These are phyloP conservation scores for Candida nitratophila DNA, from an alignment of 805 yeast genomes.

Conservation along the genomic window DNA sequence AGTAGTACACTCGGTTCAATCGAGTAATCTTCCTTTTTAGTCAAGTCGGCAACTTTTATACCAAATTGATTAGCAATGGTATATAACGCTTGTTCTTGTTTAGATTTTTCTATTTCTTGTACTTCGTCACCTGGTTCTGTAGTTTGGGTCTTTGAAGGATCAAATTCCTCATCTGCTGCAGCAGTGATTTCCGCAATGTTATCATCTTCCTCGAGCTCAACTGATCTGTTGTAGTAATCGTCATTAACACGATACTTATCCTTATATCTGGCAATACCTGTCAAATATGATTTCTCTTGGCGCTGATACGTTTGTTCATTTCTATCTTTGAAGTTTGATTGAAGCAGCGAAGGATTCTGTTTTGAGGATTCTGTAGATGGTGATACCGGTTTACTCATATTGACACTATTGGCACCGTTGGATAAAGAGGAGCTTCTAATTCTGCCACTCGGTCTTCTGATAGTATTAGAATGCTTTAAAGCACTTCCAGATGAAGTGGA, in stretches of 20 bases:
- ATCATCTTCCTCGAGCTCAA: slow-evolving; percentile 26
- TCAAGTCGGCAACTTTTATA: slow-evolving; percentile 21
- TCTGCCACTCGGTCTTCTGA: background rate
- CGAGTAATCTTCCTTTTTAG: slow-evolving; percentile 27
- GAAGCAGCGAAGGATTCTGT: slow-evolving; percentile 23
- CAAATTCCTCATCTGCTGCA: slow-evolving; percentile 19
- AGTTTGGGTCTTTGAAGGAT: slow-evolving; percentile 11
- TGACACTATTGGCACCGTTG: background rate
- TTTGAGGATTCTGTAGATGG: background rate
- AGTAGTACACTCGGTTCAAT: slow-evolving; percentile 27
- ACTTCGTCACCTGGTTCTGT: slow-evolving; percentile 1
- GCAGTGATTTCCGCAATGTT: slow-evolving; percentile 25
- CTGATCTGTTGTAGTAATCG: slow-evolving; percentile 49
- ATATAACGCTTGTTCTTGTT: slow-evolving; percentile 23
- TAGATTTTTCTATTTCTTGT: slow-evolving; percentile 10
- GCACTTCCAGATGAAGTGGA: background rate
- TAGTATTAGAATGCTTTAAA: background rate
- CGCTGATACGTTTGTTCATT: slow-evolving; percentile 38
- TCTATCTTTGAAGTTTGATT: slow-evolving; percentile 24
- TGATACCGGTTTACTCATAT: background rate
- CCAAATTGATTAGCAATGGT: slow-evolving; percentile 27
- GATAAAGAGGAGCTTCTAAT: background rate
- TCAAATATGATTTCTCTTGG: slow-evolving; percentile 46
- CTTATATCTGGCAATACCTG: slow-evolving; percentile 31
- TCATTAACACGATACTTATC: slow-evolving; percentile 31